phyloP scores from a whole-genome alignment of 2,329 filamentous ascomycete species.

The Hypoxylon sp. region DNA sequence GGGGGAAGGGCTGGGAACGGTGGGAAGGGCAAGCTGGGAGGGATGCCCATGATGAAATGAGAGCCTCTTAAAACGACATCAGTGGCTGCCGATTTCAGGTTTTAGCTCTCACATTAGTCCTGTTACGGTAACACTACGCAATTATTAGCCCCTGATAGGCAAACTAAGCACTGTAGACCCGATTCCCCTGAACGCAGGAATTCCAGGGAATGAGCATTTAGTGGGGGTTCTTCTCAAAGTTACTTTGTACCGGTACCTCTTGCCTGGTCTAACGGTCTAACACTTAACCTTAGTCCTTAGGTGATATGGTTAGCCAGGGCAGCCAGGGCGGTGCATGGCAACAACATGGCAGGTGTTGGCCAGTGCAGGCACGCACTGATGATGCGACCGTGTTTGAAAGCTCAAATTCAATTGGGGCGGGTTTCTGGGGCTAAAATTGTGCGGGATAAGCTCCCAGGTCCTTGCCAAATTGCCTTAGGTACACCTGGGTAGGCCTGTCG shows the following conservation, averaged over 20 bases:
- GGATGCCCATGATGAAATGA: slow-evolving; percentile 35
- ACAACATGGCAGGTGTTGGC: slow-evolving; percentile 3
- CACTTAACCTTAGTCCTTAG: too few relatives aligned
- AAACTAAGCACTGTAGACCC: neutral
- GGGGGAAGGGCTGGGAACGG: too few relatives aligned
- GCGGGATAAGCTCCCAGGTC: slow-evolving; percentile 36
- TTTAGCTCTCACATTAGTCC: slow-evolving; percentile 26
- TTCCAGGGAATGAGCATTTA: slow-evolving; percentile 37
- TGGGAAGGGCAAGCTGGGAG: slow-evolving; percentile 6
- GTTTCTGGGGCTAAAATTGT: slow-evolving; percentile 42
- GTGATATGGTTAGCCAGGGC: neutral
- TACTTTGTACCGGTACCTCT: slow-evolving; percentile 19
- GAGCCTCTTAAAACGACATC: slow-evolving; percentile 38
- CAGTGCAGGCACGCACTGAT: slow-evolving; percentile 34
- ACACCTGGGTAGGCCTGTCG: slow-evolving; percentile 29
- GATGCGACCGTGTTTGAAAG: slow-evolving; percentile 41
- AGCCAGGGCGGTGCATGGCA: slow-evolving; percentile 8
- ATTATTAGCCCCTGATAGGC: slow-evolving; percentile 28
- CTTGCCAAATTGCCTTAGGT: slow-evolving; percentile 21
- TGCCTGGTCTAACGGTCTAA: neutral
- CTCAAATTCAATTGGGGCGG: slow-evolving; percentile 38
- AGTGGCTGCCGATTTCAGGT: slow-evolving; percentile 34
- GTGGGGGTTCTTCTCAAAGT: slow-evolving; percentile 29
- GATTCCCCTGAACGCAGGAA: slow-evolving; percentile 36
- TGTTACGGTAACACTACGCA: slow-evolving; percentile 32